Percentiles rank a stretch among this genome's conserved stretches.
Conservation (phyloP, 768 basidiomycete species). For the Trametopsis cervina region DNA sequence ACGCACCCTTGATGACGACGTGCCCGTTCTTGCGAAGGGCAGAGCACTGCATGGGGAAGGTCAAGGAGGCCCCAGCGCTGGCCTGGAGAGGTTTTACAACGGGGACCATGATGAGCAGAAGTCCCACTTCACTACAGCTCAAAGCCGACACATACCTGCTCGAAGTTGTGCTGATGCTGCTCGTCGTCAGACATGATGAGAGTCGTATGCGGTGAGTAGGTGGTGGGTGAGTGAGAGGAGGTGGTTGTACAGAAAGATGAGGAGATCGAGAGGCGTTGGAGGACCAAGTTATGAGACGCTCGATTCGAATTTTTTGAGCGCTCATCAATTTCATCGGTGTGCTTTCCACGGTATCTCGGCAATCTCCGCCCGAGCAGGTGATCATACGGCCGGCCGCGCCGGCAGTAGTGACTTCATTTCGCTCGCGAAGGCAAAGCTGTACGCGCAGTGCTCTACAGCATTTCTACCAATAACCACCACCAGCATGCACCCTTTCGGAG, state of each 20-base stretch:
- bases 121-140: background rate
- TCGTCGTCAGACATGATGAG: constrained; percentile 84
- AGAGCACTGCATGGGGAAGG: constrained; percentile 92
- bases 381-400: constrained; percentile 1
- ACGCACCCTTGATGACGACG: constrained; percentile 88
- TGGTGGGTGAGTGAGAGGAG: constrained; percentile 14
- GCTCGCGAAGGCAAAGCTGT: too few relatives aligned
- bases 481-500: constrained; percentile 74
- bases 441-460: too few relatives aligned
- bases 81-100: constrained; percentile 47
- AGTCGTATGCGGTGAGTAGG: constrained; percentile 22
- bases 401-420: constrained; percentile 4
- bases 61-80: constrained; percentile 67
- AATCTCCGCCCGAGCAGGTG: constrained; percentile 15
- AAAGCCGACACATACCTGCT: constrained; percentile 46
- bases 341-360: constrained; percentile 19
- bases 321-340: constrained; percentile 35
- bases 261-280: constrained; percentile 10
- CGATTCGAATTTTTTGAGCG: constrained; percentile 4
- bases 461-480: constrained; percentile 9
- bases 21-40: constrained; percentile 89
- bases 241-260: constrained; percentile 17
- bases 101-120: too few relatives aligned
- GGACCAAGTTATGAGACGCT: constrained; percentile 15
- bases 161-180: constrained; percentile 79